These are phyloP conservation scores for Solanum appendiculatum DNA, from an alignment of 257 asterid genomes.

Conservation along the genomic window DNA sequence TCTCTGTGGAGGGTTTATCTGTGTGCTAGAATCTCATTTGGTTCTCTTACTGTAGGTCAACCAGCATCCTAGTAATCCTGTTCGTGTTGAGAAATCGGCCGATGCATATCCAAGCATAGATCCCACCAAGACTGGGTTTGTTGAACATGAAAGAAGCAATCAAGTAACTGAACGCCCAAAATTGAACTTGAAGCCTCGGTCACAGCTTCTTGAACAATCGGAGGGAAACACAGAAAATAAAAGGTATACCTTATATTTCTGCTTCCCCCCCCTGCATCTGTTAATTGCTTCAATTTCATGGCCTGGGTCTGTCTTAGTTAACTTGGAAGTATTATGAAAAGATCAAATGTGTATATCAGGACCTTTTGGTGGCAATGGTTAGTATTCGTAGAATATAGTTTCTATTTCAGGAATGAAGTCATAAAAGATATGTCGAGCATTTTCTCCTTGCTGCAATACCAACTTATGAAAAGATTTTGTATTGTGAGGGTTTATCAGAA, in stretches of 20 bases:
- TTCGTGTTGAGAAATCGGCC: slow-evolving; percentile 19
- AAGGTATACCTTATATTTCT: slow-evolving; percentile 31
- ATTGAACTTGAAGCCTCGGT: slow-evolving; percentile 61
- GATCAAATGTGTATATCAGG: neutral
- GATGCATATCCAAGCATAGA: slow-evolving; percentile 24
- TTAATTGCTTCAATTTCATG: neutral
- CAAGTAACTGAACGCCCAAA: slow-evolving; percentile 56
- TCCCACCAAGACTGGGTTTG: slow-evolving; percentile 20
- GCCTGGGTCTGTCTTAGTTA: neutral
- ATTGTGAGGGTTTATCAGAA: neutral
- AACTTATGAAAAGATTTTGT: neutral
- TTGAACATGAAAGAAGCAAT: slow-evolving; percentile 22
- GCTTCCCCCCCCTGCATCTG: neutral
- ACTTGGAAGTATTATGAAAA: neutral
- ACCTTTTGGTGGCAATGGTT: neutral
- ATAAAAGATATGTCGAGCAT: neutral
- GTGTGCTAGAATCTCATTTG: neutral
- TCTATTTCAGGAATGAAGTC: neutral
- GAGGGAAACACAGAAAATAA: slow-evolving; percentile 40
- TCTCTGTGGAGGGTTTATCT: neutral
- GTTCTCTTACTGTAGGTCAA: slow-evolving; percentile 20
- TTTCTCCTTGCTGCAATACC: neutral
- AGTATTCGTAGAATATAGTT: neutral
- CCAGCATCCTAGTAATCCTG: slow-evolving; percentile 36
- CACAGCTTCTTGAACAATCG: slow-evolving; percentile 39